These are phyloP conservation scores for Fagus crenata DNA, from an alignment of 306 rosid species.

Conservation along the genomic window DNA sequence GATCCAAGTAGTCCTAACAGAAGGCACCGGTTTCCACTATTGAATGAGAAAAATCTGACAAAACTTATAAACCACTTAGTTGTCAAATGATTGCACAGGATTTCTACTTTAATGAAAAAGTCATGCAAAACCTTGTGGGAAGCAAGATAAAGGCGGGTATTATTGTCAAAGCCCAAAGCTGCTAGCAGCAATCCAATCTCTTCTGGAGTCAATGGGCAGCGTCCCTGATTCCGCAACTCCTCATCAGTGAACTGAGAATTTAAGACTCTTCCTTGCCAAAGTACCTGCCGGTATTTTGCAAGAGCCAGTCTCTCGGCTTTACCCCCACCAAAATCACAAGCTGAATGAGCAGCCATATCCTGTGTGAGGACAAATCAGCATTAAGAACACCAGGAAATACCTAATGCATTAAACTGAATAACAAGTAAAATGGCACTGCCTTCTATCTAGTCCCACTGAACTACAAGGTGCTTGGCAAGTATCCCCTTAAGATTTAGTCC, in stretches of 20 bases:
- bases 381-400: slow-evolving; percentile 2
- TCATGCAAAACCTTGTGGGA: slow-evolving; percentile 81
- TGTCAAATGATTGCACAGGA: not conserved
- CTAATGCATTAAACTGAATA: not conserved
- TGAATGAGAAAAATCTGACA: not conserved
- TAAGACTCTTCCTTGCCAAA: slow-evolving; percentile 99
- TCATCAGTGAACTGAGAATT: slow-evolving; percentile 94
- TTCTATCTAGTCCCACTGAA: no score
- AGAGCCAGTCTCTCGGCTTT: slow-evolving; percentile 86
- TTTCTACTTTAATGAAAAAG: slow-evolving; percentile 2
- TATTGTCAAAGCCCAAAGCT: slow-evolving; percentile 92
- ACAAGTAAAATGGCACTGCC: not conserved
- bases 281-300: slow-evolving; percentile 85
- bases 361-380: slow-evolving; percentile 23
- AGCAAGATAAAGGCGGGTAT: slow-evolving; percentile 89
- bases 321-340: slow-evolving; percentile 99
- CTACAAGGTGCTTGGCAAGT: no score
- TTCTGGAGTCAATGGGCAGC: slow-evolving; percentile 97
- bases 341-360: slow-evolving; percentile 99
- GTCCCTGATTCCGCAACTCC: slow-evolving; percentile 93
- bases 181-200: slow-evolving; percentile 92
- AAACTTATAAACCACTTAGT: not conserved
- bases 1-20: not conserved
- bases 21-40: not conserved
- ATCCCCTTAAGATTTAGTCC: not conserved